These are phyloP conservation scores for Tremella fuciformis DNA, from an alignment of 768 basidiomycete genomes.

Conservation along the genomic window DNA sequence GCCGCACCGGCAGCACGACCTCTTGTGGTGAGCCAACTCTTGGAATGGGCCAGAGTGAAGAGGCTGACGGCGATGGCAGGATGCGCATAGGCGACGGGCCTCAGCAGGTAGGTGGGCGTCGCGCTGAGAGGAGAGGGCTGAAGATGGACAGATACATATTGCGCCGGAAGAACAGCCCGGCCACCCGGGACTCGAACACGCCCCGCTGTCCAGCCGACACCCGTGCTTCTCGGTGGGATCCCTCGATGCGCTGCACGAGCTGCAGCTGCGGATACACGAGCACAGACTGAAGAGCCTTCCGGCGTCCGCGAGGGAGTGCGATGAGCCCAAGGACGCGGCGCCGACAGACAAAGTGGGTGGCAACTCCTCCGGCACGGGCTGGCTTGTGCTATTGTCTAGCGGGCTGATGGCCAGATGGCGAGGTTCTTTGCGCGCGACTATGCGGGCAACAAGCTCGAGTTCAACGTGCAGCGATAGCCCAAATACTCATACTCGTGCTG, in stretches of 20 bases:
- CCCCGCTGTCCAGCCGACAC: slow-evolving; percentile 31
- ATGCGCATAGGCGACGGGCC: slow-evolving; percentile 41
- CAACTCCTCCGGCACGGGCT: no score
- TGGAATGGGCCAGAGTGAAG: no score
- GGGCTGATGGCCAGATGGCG: slow-evolving; percentile 44
- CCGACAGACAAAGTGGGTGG: slow-evolving; percentile 32
- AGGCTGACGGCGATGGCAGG: slow-evolving; percentile 16
- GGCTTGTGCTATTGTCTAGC: slow-evolving; percentile 11
- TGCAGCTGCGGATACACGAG: slow-evolving; percentile 43
- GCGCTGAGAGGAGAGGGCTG: background rate
- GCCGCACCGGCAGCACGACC: slow-evolving; percentile 27
- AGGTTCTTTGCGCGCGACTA: slow-evolving; percentile 50
- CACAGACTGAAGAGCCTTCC: slow-evolving; percentile 27
- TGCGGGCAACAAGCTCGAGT: slow-evolving; percentile 47
- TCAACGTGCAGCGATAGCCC: slow-evolving; percentile 9
- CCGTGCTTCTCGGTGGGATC: slow-evolving; percentile 42
- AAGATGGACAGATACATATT: slow-evolving; percentile 34
- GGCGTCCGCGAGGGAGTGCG: slow-evolving; percentile 32
- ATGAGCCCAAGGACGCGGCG: slow-evolving; percentile 42
- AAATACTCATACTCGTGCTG: no score
- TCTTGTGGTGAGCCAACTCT: slow-evolving; percentile 36
- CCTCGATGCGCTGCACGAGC: slow-evolving; percentile 25
- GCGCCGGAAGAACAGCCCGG: slow-evolving; percentile 20
- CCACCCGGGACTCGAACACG: slow-evolving; percentile 3
- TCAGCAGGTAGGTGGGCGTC: slow-evolving; percentile 32